Percentiles rank a stretch among this genome's conserved stretches.
Conservation (phyloP, 495 filamentous ascomycete genomes). For the Cairneyella variabilis region DNA sequence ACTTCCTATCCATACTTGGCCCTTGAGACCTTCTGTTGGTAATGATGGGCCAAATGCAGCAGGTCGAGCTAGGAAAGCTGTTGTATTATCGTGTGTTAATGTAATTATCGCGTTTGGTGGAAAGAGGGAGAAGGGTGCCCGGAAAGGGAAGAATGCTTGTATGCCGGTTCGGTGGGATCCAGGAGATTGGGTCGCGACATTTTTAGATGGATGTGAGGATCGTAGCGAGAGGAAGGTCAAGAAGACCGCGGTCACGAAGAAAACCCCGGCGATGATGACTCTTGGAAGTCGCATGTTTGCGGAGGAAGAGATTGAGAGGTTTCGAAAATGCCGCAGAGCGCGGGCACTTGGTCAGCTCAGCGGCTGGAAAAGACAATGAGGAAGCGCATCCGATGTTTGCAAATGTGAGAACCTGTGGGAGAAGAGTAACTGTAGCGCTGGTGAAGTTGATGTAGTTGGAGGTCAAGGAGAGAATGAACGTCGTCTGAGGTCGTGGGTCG, state of each 20-base stretch:
- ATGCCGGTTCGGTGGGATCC: slow-evolving; percentile 8
- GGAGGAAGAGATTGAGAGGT: too few relatives aligned
- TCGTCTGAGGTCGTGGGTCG: not conserved
- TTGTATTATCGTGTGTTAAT: slow-evolving; percentile 95
- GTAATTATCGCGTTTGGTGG: slow-evolving; percentile 93
- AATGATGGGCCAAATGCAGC: slow-evolving; percentile 88
- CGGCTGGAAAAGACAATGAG: slow-evolving; percentile 14
- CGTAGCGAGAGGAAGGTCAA: slow-evolving; percentile 24
- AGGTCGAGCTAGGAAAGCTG: slow-evolving; percentile 88
- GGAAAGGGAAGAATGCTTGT: slow-evolving; percentile 39
- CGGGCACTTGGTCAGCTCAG: slow-evolving; percentile 21
- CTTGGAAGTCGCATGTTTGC: slow-evolving; percentile 53
- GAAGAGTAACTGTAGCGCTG: not conserved
- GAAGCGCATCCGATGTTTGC: slow-evolving; percentile 20
- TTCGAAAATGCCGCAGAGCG: slow-evolving; percentile 23
- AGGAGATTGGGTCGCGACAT: slow-evolving; percentile 2
- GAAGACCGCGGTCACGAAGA: slow-evolving; percentile 23
- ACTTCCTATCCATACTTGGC: slow-evolving; percentile 84
- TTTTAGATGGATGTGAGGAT: slow-evolving; percentile 15
- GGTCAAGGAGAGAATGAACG: not conserved
- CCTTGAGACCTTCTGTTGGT: slow-evolving; percentile 70
- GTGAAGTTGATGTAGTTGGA: not conserved
- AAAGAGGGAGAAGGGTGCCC: slow-evolving; percentile 68
- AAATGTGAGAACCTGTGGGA: not conserved
- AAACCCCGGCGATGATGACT: slow-evolving; percentile 33